phyloP scores from a whole-genome alignment of 345 rosid species.

The Rhizophora apiculata region DNA sequence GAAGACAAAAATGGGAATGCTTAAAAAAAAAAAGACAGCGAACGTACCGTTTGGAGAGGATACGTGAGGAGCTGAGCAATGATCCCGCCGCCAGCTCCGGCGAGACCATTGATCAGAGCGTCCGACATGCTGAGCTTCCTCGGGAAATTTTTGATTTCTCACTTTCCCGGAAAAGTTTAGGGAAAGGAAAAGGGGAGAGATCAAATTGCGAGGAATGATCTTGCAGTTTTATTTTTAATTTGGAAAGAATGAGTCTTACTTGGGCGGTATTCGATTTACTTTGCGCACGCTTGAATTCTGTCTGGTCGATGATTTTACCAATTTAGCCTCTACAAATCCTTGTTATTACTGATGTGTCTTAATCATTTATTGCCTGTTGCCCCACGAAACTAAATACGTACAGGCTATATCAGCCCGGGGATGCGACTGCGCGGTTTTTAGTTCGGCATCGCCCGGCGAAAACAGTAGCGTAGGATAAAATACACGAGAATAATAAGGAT shows the following conservation, averaged over 20 bases:
- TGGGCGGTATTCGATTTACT: not conserved
- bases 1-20: not conserved
- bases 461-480: too few relatives aligned
- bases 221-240: not conserved
- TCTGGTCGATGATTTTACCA: too few relatives aligned
- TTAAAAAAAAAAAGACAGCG: not conserved
- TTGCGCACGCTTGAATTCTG: not conserved
- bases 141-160: not conserved
- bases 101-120: constrained; percentile 89
- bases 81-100: constrained; percentile 98
- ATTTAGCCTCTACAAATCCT: too few relatives aligned
- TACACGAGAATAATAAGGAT: too few relatives aligned
- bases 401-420: too few relatives aligned
- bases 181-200: not conserved
- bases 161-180: not conserved
- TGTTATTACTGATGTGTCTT: too few relatives aligned
- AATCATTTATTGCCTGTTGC: too few relatives aligned
- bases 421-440: too few relatives aligned
- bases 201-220: not conserved
- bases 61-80: constrained; percentile 92
- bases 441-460: too few relatives aligned
- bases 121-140: constrained; percentile 61
- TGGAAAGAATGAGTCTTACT: not conserved
- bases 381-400: too few relatives aligned
- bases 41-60: constrained; percentile 84